phyloP scores from a whole-genome alignment of 2,329 filamentous ascomycete genomes.

The Colletotrichum liaoningense region DNA sequence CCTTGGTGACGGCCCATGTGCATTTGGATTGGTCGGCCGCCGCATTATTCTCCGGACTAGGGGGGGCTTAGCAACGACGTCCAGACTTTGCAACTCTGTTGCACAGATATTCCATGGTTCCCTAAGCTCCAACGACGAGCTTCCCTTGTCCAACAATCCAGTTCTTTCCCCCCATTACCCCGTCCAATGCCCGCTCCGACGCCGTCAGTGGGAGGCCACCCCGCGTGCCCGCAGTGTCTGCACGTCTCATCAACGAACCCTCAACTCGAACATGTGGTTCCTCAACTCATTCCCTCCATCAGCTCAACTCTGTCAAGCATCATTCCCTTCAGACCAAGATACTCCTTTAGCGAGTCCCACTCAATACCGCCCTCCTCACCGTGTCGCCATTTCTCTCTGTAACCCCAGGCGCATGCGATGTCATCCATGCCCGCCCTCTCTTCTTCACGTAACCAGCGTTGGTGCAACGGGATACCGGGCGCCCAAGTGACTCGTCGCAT shows the following conservation, averaged over 20 bases:
- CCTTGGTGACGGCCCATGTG: slow-evolving; percentile 21
- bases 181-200: slow-evolving; percentile 19
- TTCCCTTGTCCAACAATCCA: slow-evolving; percentile 17
- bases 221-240: not conserved
- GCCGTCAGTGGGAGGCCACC: slow-evolving; percentile 5
- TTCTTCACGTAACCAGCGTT: slow-evolving; percentile 90
- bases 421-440: slow-evolving; percentile 89
- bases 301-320: slow-evolving; percentile 88
- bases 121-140: slow-evolving; percentile 27
- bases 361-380: slow-evolving; percentile 93
- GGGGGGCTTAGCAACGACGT: slow-evolving; percentile 35
- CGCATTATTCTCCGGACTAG: slow-evolving; percentile 37
- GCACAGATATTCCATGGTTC: slow-evolving; percentile 19
- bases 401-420: slow-evolving; percentile 91
- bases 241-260: slow-evolving; percentile 30
- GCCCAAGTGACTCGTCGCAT: slow-evolving; percentile 95
- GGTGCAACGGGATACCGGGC: slow-evolving; percentile 80
- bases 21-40: slow-evolving; percentile 32
- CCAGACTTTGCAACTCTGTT: slow-evolving; percentile 20
- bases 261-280: slow-evolving; percentile 17
- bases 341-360: slow-evolving; percentile 88
- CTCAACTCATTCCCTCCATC: slow-evolving; percentile 84
- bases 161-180: slow-evolving; percentile 6
- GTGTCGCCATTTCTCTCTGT: slow-evolving; percentile 80
- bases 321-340: slow-evolving; percentile 86